phyloP scores from a whole-genome alignment of 345 rosid genomes.

The Adansonia digitata region DNA sequence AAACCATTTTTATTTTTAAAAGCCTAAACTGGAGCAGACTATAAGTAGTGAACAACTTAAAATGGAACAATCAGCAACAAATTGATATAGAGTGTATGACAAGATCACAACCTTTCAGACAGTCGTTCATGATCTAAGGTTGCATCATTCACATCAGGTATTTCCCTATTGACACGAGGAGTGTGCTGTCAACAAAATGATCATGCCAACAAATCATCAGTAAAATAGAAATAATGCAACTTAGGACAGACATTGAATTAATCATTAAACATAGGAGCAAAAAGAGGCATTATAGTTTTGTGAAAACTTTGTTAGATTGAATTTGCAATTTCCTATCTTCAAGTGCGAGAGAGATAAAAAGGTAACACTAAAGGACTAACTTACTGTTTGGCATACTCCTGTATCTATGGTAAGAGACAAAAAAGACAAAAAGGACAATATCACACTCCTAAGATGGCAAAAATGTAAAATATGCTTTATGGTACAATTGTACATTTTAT shows the following conservation, averaged over 20 bases:
- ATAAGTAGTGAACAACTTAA: not conserved
- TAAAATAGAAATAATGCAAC: not conserved
- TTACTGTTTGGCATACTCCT: not conserved
- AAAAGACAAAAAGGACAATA: not conserved
- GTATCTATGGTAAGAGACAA: not conserved
- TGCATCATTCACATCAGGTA: slow-evolving; percentile 85
- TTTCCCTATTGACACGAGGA: slow-evolving; percentile 72
- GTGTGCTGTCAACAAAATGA: slow-evolving; percentile 65
- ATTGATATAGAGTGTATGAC: not conserved
- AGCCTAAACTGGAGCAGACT: not conserved
- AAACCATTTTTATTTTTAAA: not conserved
- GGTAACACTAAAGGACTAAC: not conserved
- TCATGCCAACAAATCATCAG: not conserved
- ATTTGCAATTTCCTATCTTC: not conserved
- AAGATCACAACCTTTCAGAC: slow-evolving; percentile 67
- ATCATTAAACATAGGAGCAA: not conserved
- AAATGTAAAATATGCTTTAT: not conserved
- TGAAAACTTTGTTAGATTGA: not conserved
- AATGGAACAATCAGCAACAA: slow-evolving; percentile 9
- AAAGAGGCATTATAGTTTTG: not conserved
- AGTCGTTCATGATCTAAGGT: slow-evolving; percentile 80
- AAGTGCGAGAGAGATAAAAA: not conserved
- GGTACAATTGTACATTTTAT: not conserved
- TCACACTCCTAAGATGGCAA: not conserved
- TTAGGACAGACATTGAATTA: not conserved